Evolutionary conservation across 108 stramenopile genomes (phyloP), one percentile per base, ranked within the genome.

Genomic region (Skeletonema tropicum): DNA sequence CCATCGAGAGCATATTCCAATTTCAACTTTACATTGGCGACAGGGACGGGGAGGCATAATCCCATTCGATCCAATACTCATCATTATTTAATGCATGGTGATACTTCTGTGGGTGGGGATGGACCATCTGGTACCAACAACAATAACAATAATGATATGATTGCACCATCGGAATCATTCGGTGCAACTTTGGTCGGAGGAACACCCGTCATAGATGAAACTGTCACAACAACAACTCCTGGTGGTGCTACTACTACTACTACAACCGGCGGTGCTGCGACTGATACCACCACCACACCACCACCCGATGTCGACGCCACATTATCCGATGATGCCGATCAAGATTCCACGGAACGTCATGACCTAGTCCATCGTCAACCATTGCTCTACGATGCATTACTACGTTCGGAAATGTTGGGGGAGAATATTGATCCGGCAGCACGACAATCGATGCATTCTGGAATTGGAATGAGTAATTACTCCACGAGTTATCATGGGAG

Each of bases 331-430:
- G 60, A 61, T n/a, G 60, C 5, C 2, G 33, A 31, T 36, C 33
- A 61, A 31, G 60, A 31, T 15, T 6, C 55, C 25, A 8, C 55
- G 0, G 73, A 74, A 26, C 79, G 73, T 23, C 68, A 80, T 31
- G 79, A 48, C 48, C 62, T 73, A 1, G 61, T 73, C n/a, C 73
- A 68, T 42, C 72, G 79, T 45, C 88, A 87, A 41, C 84, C 84
- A 10, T 68, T 81, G n/a, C 64, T 92, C 3, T 85, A 90, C 60
- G 90, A 93, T 72, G 83, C 83, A 1, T 63, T 95, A 32, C 72
- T 95, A 5, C 87, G 94, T 0, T 89, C 89, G n/a, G 94, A 95
- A 75, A 68, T 95, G 57, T 66, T 95, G 46, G 90, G 91, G n/a
- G 91, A 92, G 76, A 94, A 92, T 68, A 68, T 93, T 17, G 86